These are phyloP conservation scores for Prillingera fragicola DNA, from an alignment of 1,284 basidiomycete genomes.

Conservation along the genomic window DNA sequence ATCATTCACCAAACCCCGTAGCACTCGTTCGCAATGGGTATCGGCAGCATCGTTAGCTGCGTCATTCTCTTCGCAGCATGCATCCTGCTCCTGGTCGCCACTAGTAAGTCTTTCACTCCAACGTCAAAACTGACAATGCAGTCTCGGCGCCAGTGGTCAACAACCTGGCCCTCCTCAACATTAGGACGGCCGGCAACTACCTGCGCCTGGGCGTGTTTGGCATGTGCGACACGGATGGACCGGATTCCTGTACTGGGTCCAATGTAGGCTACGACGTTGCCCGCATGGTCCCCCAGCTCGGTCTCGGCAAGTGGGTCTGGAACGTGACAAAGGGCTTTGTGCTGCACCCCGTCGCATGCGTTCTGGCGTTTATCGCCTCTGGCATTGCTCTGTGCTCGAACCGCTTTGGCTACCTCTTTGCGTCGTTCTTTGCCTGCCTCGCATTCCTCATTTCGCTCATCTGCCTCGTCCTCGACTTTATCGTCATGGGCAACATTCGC, in stretches of 20 bases:
- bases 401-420: slow-evolving; percentile 42
- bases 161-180: slow-evolving; percentile 32
- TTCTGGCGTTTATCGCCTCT: slow-evolving; percentile 37
- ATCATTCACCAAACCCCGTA: too few relatives aligned
- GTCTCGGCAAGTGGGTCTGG: slow-evolving; percentile 15
- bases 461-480: slow-evolving; percentile 43
- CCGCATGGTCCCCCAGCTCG: slow-evolving; percentile 13
- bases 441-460: slow-evolving; percentile 41
- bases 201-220: slow-evolving; percentile 39
- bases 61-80: slow-evolving; percentile 36
- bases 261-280: slow-evolving; percentile 31
- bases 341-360: slow-evolving; percentile 42
- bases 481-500: slow-evolving; percentile 31
- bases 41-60: slow-evolving; percentile 27
- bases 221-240: slow-evolving; percentile 26
- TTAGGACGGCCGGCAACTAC: slow-evolving; percentile 11
- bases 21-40: slow-evolving; percentile 22
- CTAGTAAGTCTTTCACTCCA: slow-evolving; percentile 20
- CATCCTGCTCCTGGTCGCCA: slow-evolving; percentile 31
- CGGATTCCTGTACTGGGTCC: slow-evolving; percentile 19
- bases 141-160: slow-evolving; percentile 39
- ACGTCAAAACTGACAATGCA: slow-evolving; percentile 4
- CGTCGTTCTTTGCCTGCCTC: slow-evolving; percentile 33
- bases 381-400: slow-evolving; percentile 37
- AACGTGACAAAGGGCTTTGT: slow-evolving; percentile 38